A percentile compares a stretch with the other conserved stretches of the same genome.
Conservation (phyloP, 495 filamentous ascomycete species). For the Copromyces sp. region DNA sequence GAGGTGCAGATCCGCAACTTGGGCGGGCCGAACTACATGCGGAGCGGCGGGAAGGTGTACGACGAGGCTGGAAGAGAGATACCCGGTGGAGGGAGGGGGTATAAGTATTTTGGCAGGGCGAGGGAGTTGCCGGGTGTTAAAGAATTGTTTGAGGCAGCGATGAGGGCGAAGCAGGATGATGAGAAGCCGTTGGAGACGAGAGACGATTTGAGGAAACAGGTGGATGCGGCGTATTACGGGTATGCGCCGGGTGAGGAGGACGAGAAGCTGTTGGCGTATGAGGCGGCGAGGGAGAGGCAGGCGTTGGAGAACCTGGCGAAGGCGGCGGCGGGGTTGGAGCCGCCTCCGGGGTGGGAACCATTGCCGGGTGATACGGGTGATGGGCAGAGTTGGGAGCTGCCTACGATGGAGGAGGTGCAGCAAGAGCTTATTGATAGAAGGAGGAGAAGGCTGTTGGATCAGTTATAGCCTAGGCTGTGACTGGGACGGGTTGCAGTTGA, state of each 20-base stretch:
- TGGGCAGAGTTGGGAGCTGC: slow-evolving; percentile 74
- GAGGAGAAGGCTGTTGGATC: slow-evolving; percentile 66
- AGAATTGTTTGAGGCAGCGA: slow-evolving; percentile 81
- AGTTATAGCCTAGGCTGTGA: slow-evolving; percentile 16
- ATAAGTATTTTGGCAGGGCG: slow-evolving; percentile 78
- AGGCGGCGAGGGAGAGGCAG: slow-evolving; percentile 72
- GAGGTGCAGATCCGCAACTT: slow-evolving; percentile 90
- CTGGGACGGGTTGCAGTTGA: neutral
- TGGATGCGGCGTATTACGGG: slow-evolving; percentile 93
- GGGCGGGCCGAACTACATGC: slow-evolving; percentile 96
- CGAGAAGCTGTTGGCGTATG: slow-evolving; percentile 71
- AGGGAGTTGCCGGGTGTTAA: slow-evolving; percentile 90
- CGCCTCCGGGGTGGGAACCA: slow-evolving; percentile 62
- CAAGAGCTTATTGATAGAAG: slow-evolving; percentile 85
- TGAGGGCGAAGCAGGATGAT: slow-evolving; percentile 37
- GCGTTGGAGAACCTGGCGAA: slow-evolving; percentile 52
- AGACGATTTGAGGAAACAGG: slow-evolving; percentile 64
- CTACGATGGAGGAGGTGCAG: slow-evolving; percentile 80
- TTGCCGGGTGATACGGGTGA: slow-evolving; percentile 82
- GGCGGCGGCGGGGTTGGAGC: slow-evolving; percentile 21
- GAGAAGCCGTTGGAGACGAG: slow-evolving; percentile 50
- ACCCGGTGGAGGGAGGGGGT: slow-evolving; percentile 79
- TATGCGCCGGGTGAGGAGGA: slow-evolving; percentile 94
- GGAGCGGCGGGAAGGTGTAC: slow-evolving; percentile 74
- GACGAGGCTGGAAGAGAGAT: slow-evolving; percentile 92